Evolutionary conservation across 257 asterid genomes (phyloP).

Genomic region (Ilex asprella): DNA sequence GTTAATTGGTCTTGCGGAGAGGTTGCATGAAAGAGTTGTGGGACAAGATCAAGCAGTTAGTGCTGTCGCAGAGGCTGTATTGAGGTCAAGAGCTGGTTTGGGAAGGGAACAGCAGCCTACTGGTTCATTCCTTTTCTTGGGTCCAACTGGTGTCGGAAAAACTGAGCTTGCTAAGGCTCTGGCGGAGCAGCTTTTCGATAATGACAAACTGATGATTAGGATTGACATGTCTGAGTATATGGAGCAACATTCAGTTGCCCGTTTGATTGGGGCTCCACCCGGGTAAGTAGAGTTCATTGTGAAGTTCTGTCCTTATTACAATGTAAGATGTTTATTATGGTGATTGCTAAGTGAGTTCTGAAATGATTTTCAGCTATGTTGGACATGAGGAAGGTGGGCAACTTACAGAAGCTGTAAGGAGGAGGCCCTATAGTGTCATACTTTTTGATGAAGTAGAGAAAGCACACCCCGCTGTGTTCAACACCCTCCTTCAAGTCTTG

Average conservation of each 20-base stretch:
- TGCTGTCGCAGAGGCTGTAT: conserved; percentile 83
- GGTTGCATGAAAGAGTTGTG: conserved; percentile 35
- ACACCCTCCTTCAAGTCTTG: too few species aligned
- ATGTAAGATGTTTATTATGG: not conserved
- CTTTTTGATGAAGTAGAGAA: too few species aligned
- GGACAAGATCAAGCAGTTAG: conserved; percentile 76
- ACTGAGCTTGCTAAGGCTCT: conserved; percentile 94
- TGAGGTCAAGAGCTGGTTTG: conserved; percentile 83
- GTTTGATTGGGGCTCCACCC: conserved; percentile 92
- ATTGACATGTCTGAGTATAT: conserved; percentile 94
- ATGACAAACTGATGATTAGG: conserved; percentile 68
- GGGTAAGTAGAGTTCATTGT: conserved; percentile 39
- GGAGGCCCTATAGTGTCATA: conserved; percentile 65
- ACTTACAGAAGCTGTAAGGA: conserved; percentile 79
- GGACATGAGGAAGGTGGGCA: conserved; percentile 99
- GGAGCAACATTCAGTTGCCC: conserved; percentile 92
- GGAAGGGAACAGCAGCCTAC: conserved; percentile 92
- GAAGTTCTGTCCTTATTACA: not conserved
- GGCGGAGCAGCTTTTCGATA: conserved; percentile 85
- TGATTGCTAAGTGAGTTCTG: not conserved
- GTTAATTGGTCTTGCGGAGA: conserved; percentile 55
- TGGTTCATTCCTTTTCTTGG: conserved; percentile 85
- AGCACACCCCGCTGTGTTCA: too few species aligned
- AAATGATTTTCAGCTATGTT: conserved; percentile 40
- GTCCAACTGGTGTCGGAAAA: conserved; percentile 96